Evolutionary conservation across 1,139 yeast species (phyloP).

Genomic region (Blastobotrys ciferrii): DNA sequence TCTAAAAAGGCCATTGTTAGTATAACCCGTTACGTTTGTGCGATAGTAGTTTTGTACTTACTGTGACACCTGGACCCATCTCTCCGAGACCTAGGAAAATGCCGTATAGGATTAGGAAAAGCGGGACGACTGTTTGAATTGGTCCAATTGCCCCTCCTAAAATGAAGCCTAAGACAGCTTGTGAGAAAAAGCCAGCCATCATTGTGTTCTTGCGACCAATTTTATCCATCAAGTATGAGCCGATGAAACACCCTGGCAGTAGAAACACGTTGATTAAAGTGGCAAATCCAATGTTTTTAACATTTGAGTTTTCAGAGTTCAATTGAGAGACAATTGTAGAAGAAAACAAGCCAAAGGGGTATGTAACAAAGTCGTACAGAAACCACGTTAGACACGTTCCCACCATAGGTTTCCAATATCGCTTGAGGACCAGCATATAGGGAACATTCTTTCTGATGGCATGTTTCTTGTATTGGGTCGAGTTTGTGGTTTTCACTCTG

Average conservation of each 20-base stretch:
- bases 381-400: slow-evolving; percentile 81
- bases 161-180: slow-evolving; percentile 76
- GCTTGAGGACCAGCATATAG: slow-evolving; percentile 62
- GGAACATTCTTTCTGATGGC: slow-evolving; percentile 68
- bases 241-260: slow-evolving; percentile 81
- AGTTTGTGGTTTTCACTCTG: slow-evolving; percentile 70
- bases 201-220: slow-evolving; percentile 82
- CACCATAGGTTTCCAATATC: slow-evolving; percentile 76
- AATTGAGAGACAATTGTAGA: slow-evolving; percentile 59
- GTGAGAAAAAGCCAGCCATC: slow-evolving; percentile 61
- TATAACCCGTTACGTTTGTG: too few relatives aligned
- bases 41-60: too few relatives aligned
- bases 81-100: slow-evolving; percentile 82
- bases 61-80: slow-evolving; percentile 87
- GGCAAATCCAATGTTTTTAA: slow-evolving; percentile 84
- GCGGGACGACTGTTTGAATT: slow-evolving; percentile 62
- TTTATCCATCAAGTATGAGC: slow-evolving; percentile 75
- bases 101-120: slow-evolving; percentile 80
- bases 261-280: slow-evolving; percentile 81
- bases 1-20: slow-evolving; percentile 26
- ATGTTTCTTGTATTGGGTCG: slow-evolving; percentile 63
- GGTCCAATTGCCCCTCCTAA: slow-evolving; percentile 68
- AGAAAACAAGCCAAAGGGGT: slow-evolving; percentile 82
- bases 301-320: slow-evolving; percentile 59
- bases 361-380: slow-evolving; percentile 79